Conservation (phyloP, 108 stramenopile species). For the Skeletonema tropicum region DNA sequence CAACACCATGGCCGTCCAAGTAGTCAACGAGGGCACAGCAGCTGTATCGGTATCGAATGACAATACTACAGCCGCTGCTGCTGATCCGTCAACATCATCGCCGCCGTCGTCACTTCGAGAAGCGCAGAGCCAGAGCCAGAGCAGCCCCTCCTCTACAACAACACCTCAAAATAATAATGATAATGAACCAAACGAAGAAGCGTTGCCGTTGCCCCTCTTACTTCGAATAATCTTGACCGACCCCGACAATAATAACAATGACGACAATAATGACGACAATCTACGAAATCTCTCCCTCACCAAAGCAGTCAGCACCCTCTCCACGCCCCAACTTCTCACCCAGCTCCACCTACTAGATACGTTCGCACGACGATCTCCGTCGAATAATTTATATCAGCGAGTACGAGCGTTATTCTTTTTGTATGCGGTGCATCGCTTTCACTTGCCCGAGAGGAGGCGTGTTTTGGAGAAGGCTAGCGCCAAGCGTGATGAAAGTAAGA, state of each 20-base stretch:
- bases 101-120: too few relatives aligned
- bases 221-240: slow-evolving; percentile 13
- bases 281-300: slow-evolving; percentile 18
- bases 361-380: slow-evolving; percentile 25
- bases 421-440: slow-evolving; percentile 62
- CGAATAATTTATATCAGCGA: slow-evolving; percentile 42
- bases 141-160: background rate
- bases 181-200: background rate
- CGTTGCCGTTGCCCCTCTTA: background rate
- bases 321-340: slow-evolving; percentile 4
- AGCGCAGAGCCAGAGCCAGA: too few relatives aligned
- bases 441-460: slow-evolving; percentile 38
- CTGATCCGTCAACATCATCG: too few relatives aligned
- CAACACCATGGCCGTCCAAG: too few relatives aligned
- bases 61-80: too few relatives aligned
- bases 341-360: background rate
- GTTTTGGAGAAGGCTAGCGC: background rate
- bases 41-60: too few relatives aligned
- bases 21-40: too few relatives aligned
- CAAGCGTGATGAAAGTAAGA: background rate
- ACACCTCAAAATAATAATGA: too few relatives aligned
- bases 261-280: too few relatives aligned
- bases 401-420: slow-evolving; percentile 53
- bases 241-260: background rate
- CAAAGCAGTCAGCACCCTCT: slow-evolving; percentile 5